These are phyloP conservation scores for Stemphylium beticola DNA, from an alignment of 2,329 filamentous ascomycete genomes.

Conservation along the genomic window DNA sequence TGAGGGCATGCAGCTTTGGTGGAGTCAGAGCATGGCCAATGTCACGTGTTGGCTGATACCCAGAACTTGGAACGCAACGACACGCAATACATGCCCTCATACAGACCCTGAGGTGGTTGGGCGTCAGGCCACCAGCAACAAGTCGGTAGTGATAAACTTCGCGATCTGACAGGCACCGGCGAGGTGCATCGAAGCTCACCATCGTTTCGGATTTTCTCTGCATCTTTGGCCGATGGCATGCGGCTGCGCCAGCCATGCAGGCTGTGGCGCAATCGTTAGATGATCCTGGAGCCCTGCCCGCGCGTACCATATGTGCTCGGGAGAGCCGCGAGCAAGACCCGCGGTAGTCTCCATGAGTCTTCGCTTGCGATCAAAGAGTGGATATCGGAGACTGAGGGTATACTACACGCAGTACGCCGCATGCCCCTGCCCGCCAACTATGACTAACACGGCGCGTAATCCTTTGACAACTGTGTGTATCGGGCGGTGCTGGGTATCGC, in stretches of 20 bases:
- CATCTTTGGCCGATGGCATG: constrained; percentile 17
- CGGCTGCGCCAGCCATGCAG: constrained; percentile 4
- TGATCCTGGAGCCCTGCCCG: not conserved
- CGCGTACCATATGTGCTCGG: constrained; percentile 2
- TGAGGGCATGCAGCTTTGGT: not conserved
- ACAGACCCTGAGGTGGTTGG: not conserved
- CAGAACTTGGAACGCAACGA: not conserved
- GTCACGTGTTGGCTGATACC: not conserved
- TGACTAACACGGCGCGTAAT: not conserved
- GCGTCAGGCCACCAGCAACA: constrained; percentile 2
- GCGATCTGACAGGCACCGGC: constrained; percentile 4
- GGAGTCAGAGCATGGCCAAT: not conserved
- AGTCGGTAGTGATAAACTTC: not conserved
- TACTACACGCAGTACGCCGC: not conserved
- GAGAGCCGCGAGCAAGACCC: constrained; percentile 2
- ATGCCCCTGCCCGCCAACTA: not conserved
- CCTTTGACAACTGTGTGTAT: not conserved
- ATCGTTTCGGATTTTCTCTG: constrained; percentile 10
- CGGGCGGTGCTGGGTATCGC: constrained; percentile 16
- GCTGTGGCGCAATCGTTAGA: constrained; percentile 13
- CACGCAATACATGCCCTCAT: not conserved
- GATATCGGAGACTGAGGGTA: not conserved
- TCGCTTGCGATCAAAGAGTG: not conserved
- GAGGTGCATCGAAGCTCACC: constrained; percentile 16
- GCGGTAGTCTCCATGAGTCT: no score